phyloP scores from a whole-genome alignment of 768 basidiomycete genomes.

The Mycena haematopus region DNA sequence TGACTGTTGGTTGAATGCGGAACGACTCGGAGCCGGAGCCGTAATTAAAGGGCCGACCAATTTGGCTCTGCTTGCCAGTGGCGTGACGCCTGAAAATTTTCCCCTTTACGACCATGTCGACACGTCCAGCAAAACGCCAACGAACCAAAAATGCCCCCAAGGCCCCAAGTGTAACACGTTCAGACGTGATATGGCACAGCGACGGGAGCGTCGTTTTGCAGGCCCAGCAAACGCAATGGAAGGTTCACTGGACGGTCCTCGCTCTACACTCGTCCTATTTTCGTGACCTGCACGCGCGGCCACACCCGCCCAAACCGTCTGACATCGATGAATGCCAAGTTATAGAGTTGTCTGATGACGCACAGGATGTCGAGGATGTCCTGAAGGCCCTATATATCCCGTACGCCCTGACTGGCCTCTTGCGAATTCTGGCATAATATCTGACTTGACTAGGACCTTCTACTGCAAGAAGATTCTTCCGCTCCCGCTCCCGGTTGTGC shows the following conservation, averaged over 20 bases:
- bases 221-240: not conserved
- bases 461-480: not conserved
- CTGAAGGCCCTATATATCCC: not conserved
- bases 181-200: too few species aligned
- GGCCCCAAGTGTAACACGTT: too few species aligned
- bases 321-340: not conserved
- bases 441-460: not conserved
- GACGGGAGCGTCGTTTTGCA: not conserved
- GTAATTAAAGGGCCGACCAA: too few species aligned
- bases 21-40: too few species aligned
- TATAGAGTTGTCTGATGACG: not conserved
- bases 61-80: too few species aligned
- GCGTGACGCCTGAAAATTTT: too few species aligned
- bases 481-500: not conserved
- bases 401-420: not conserved
- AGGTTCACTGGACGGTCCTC: not conserved
- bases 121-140: too few species aligned
- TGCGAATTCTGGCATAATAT: not conserved
- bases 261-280: not conserved
- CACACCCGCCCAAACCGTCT: not conserved
- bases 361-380: not conserved
- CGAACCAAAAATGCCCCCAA: too few species aligned
- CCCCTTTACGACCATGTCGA: too few species aligned
- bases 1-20: too few species aligned
- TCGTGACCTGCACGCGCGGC: not conserved